Evolutionary conservation across 441 rosid genomes (phyloP), one percentile per base, ranked within the genome.

Genomic region (Aquilaria agallochum): DNA sequence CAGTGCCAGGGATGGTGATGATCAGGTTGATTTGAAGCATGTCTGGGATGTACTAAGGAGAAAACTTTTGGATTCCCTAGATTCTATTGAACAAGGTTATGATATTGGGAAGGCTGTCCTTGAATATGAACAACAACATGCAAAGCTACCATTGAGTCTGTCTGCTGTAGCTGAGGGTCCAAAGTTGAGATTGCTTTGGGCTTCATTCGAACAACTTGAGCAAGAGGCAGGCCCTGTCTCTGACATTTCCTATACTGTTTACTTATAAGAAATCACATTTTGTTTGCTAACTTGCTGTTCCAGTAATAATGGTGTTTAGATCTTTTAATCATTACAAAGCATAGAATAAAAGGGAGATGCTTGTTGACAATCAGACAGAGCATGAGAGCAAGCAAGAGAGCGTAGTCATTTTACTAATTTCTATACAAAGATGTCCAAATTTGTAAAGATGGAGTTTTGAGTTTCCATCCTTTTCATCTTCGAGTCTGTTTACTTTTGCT

Each of bases 61-160:
- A 67, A 91, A 95, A 72, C 83, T 95, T 68, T 73, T 71, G 78
- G 90, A 82, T 83, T 77, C 88, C 68, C 69, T 91, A 53, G 88
- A 83, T 40, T 77, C 80, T 52, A 54, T 74, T 66, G 86, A 86
- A 58, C 73, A 50, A 31, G 74, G 75, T 56, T 68, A 64, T 67
- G 65, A 72, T 71, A 59, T 76, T 63, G 80, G 74, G 75, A 82
- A 63, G 66, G 68, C 44, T 70, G 58, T 76, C 62, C 70, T 76
- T 66, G 77, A 81, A 70, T 50, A 68, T 63, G 92, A 85, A 49
- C 79, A 76, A 5, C 73, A 66, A 32, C 59, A 55, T 64, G 71
- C 73, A 58, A 88, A 80, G 61, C 76, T 68, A 9, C 88, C 86
- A 0, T 55, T 86, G 67, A 84, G 87, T 69, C 83, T 89, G 83